Evolutionary conservation across 2,329 filamentous ascomycete genomes (phyloP).

Genomic region (Xylariaceae sp.): DNA sequence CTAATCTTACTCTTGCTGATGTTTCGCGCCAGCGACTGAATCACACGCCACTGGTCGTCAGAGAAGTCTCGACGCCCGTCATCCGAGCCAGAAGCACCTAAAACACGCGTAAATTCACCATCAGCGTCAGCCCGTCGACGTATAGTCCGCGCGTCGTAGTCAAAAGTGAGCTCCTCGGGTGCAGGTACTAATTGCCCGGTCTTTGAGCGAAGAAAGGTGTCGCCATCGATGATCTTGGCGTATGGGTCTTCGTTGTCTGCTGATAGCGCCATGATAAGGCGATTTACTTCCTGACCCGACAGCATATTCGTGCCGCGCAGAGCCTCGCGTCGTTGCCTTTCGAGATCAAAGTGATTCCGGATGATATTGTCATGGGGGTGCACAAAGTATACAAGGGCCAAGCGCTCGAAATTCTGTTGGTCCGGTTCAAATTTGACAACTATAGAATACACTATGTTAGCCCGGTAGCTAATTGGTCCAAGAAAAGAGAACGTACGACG

Average conservation of each 20-base stretch:
- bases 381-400: slow-evolving; percentile 1
- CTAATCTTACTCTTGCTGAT: neutral
- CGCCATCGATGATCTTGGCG: slow-evolving; percentile 1
- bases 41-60: neutral
- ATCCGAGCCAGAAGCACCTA: neutral
- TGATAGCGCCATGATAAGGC: slow-evolving; percentile 2
- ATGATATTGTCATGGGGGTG: slow-evolving; percentile 2
- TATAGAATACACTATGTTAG: neutral
- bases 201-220: neutral
- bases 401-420: neutral
- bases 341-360: neutral
- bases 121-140: neutral
- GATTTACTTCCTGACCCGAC: slow-evolving; percentile 2
- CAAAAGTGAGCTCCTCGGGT: neutral
- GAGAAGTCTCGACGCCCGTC: neutral
- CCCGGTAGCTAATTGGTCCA: neutral
- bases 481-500: neutral
- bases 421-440: slow-evolving; percentile 1
- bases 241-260: slow-evolving; percentile 2
- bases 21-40: neutral
- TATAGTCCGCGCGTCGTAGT: neutral
- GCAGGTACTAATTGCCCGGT: neutral
- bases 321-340: neutral
- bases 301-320: slow-evolving; percentile 1
- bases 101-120: neutral